Evolutionary conservation across 2,329 filamentous ascomycete genomes (phyloP).

Genomic region (Xylariaceae sp.): DNA sequence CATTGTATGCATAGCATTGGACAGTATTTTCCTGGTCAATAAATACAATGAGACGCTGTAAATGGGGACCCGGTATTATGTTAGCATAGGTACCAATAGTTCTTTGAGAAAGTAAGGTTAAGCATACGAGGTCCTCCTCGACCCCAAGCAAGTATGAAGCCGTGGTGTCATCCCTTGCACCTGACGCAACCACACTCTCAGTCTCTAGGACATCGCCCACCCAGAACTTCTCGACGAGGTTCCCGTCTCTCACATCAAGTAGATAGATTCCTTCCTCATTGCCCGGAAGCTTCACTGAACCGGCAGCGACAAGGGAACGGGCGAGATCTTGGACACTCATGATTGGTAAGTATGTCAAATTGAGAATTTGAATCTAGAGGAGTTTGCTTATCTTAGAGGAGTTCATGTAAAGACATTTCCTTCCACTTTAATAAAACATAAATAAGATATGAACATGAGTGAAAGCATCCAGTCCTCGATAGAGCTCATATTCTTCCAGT

Average conservation of each 20-base stretch:
- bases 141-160: constrained; percentile 16
- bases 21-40: constrained; percentile 14
- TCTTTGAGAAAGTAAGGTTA: neutral
- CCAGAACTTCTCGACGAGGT: constrained; percentile 22
- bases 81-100: constrained; percentile 3
- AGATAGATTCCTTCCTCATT: constrained; percentile 14
- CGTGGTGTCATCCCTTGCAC: constrained; percentile 16
- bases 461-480: neutral
- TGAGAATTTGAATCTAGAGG: neutral
- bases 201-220: constrained; percentile 9
- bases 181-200: constrained; percentile 15
- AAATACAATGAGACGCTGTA: constrained; percentile 18
- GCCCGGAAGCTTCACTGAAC: constrained; percentile 8
- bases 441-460: neutral
- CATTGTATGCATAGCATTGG: constrained; percentile 17
- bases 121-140: constrained; percentile 8
- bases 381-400: neutral
- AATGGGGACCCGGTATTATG: neutral
- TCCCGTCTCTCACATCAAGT: constrained; percentile 17
- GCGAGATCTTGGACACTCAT: constrained; percentile 22
- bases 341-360: constrained; percentile 1
- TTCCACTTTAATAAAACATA: too few relatives aligned
- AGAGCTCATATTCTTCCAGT: neutral
- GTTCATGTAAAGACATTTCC: constrained; percentile 3
- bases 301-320: constrained; percentile 13